Evolutionary conservation across 306 rosid species (phyloP).

Genomic region (Medicago arabica): DNA sequence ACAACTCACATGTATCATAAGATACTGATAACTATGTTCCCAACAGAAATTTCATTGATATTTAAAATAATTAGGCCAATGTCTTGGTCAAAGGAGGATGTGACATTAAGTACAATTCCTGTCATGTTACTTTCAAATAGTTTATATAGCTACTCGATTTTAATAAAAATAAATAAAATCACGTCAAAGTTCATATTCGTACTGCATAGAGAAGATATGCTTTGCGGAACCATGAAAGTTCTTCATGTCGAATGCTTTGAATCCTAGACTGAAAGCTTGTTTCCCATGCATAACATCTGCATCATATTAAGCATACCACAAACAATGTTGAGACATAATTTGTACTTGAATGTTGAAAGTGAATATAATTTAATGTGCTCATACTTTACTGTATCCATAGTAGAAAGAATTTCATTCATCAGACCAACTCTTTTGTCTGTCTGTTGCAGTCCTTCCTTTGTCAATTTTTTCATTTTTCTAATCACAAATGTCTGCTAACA

Average conservation of each 20-base stretch:
- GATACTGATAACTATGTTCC: too few relatives aligned
- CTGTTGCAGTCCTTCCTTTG: constrained; percentile 72
- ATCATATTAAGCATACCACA: constrained; percentile 46
- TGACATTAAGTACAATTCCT: too few relatives aligned
- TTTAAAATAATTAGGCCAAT: too few relatives aligned
- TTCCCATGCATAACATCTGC: constrained; percentile 96
- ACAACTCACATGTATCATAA: too few relatives aligned
- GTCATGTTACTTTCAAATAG: too few relatives aligned
- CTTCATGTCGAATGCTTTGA: constrained; percentile 68
- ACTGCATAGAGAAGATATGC: constrained; percentile 79
- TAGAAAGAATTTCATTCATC: constrained; percentile 79
- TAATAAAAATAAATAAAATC: too few relatives aligned
- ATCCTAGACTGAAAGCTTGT: constrained; percentile 76
- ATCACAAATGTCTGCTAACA: constrained; percentile 60
- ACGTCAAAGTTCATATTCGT: constrained; percentile 52
- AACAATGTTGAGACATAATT: constrained; percentile 16
- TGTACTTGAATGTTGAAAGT: neutral
- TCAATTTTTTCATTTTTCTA: constrained; percentile 74
- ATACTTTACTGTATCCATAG: constrained; percentile 95
- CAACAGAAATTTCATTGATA: too few relatives aligned
- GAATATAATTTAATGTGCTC: constrained; percentile 25
- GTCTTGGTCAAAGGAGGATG: too few relatives aligned
- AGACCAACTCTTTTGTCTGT: constrained; percentile 93
- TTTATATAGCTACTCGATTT: too few relatives aligned
- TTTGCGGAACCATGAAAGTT: constrained; percentile 73